Conservation (phyloP, 345 rosid species). For the Dipteronia sinensis region DNA sequence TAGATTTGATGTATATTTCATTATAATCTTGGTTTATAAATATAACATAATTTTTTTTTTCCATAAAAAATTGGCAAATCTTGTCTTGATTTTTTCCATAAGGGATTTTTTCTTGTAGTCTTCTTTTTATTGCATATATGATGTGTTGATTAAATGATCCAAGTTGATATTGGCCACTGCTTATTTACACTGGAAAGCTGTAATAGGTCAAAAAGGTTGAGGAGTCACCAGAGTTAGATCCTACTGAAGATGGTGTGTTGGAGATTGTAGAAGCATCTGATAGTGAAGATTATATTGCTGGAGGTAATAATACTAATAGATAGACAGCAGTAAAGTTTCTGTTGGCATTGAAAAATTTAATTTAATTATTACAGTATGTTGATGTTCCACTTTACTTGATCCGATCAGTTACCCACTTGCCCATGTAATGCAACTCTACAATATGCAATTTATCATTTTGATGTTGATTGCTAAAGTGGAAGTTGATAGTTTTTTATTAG, state of each 20-base stretch:
- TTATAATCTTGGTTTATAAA: not conserved
- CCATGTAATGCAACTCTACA: not conserved
- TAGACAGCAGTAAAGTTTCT: not conserved
- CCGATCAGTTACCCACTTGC: not conserved
- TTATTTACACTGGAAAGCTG: slow-evolving; percentile 14
- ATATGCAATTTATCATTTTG: not conserved
- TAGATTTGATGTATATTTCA: not conserved
- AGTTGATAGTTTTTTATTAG: not conserved
- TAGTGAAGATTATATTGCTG: slow-evolving; percentile 31
- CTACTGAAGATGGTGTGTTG: slow-evolving; percentile 32
- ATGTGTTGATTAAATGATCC: not conserved
- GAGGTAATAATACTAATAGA: slow-evolving; percentile 41
- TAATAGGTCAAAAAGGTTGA: slow-evolving; percentile 70
- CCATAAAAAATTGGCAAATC: not conserved
- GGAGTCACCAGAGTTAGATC: slow-evolving; percentile 43
- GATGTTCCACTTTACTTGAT: not conserved
- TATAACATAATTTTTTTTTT: not conserved
- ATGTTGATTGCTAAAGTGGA: not conserved
- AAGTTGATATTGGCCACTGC: not conserved
- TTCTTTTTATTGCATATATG: not conserved
- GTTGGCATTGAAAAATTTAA: not conserved
- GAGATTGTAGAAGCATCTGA: slow-evolving; percentile 48
- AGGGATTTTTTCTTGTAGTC: not conserved
- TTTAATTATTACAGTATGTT: not conserved
- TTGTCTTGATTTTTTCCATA: not conserved